Evolutionary conservation across 192 early-diverging fungal species (phyloP), one percentile per base, ranked within the genome.

Genomic region (Mortierella claussenii): DNA sequence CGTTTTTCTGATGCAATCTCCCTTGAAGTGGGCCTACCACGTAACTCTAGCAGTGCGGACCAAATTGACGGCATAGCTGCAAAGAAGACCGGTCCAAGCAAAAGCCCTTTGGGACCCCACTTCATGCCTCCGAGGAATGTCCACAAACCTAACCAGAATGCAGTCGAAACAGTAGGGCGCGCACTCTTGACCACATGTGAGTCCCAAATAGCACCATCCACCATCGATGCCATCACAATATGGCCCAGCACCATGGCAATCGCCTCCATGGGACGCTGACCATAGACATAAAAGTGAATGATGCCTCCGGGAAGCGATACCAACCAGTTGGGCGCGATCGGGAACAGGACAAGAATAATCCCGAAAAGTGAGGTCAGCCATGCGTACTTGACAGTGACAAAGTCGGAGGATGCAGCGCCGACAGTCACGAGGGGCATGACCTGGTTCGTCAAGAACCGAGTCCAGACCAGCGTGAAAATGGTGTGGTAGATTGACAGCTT

Each of bases 121-220:
- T 76, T 61, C 59, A 66, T 67, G 11, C 73, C 73, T 43, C 73
- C 73, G 28, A 76, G 56, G 31, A 76, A 76, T 27, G 55, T 45
- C 73, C 73, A 76, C 3, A 76, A 45, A 21, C 73, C 73, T 18
- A 76, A 46, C 73, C 73, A 76, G 42, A 76, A 76, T 12, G 73
- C 73, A 7, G 73, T 65, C 0, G 73, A 76, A 11, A 76, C 73
- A 10, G 64, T 50, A 3, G 73, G 73, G 7, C 64, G 64, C 21
- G 73, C 65, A 43, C n/a, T 66, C 59, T 57, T 60, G 52, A 76
- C 64, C 27, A 76, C 73, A 50, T 76, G 73, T 12, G 73, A 67
- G 36, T 76, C 73, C 73, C 73, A 76, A 17, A 76, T 53, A 23
- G 64, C 53, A 17, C 73, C 73, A 56, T 76, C 73, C 17, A 76